Evolutionary conservation across 129 eudicot genomes (phyloP), one percentile per base, ranked within the genome.

Genomic region (Daucus carota): DNA sequence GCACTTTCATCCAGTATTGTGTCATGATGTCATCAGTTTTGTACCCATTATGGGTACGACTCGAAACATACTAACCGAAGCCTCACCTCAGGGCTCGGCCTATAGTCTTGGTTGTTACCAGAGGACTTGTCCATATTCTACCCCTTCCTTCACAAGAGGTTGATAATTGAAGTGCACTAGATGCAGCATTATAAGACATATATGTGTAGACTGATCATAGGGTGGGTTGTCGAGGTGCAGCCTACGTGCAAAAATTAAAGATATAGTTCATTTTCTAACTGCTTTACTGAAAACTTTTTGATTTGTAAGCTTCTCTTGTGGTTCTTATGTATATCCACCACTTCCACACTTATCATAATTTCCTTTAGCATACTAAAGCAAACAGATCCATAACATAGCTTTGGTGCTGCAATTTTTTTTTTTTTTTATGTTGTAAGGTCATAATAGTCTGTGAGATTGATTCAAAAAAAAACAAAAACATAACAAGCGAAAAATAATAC

Each of bases 401-500:
- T 57, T n/a, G 5, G 31, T n/a, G 65, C 31, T 57, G 32, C 32
- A 57, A 8, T 57, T 8, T 57, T 10, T 1, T 14, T 14, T n/a
- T 57, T 8, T 57, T 10, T 1, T 14, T 14, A 31, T 31, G 41
- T 41, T 65, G 31, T 1, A 29, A 5, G 16, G 31, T 57, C 13
- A 54, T n/a, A 54, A 18, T 18, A 50, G 10, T 50, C 32, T 9
- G 15, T 22, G 1, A 5, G 31, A 57, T 57, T 57, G 9, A n/a
- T 57, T 57, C 40, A 3, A 24, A 22, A 20, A 9, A 57, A n/a
- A n/a, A n/a, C n/a, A n/a, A n/a, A 54, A 11, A 2, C 65, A n/a
- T 57, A n/a, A 57, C 31, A 70, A 13, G 41, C n/a, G 5, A 14
- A 70, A 11, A 75, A 38, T n/a, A 13, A 43, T 84, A 83, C 91